Evolutionary conservation across 257 asterid species (phyloP).

Genomic region (Gentiana dahurica): DNA sequence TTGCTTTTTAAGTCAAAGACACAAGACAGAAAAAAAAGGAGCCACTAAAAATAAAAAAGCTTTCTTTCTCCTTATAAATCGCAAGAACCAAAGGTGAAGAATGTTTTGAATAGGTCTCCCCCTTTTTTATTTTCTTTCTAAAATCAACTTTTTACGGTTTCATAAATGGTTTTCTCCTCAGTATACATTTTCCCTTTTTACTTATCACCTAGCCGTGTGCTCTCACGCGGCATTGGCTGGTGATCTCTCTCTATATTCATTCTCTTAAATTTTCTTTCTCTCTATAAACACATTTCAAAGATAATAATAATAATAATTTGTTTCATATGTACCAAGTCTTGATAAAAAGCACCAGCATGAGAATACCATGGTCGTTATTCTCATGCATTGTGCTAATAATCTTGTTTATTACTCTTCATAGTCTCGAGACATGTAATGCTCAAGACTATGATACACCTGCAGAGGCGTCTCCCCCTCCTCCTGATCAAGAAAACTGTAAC

Average conservation of each 20-base stretch:
- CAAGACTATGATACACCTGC: slow-evolving; percentile 40
- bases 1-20: background rate
- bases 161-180: slow-evolving; percentile 19
- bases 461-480: slow-evolving; percentile 32
- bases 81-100: slow-evolving; percentile 48
- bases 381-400: slow-evolving; percentile 21
- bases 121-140: slow-evolving; percentile 12
- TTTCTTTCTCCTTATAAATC: slow-evolving; percentile 10
- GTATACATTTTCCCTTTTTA: slow-evolving; percentile 9
- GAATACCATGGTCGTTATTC: slow-evolving; percentile 26
- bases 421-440: slow-evolving; percentile 14
- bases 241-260: slow-evolving; percentile 11
- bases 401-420: slow-evolving; percentile 2
- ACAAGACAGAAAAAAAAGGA: background rate
- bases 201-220: slow-evolving; percentile 35
- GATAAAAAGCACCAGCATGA: slow-evolving; percentile 19
- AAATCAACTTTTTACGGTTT: slow-evolving; percentile 12
- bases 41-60: background rate
- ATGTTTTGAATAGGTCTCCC: slow-evolving; percentile 26
- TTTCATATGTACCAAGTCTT: background rate
- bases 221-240: slow-evolving; percentile 59
- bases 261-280: slow-evolving; percentile 1
- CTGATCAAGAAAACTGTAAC: slow-evolving; percentile 40
- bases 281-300: slow-evolving; percentile 5
- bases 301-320: background rate